A percentile compares a stretch with the other conserved stretches of the same genome.
These are phyloP conservation scores for Thraustochytrium striatum DNA, from an alignment of 352 stramenopile genomes.

Conservation along the genomic window DNA sequence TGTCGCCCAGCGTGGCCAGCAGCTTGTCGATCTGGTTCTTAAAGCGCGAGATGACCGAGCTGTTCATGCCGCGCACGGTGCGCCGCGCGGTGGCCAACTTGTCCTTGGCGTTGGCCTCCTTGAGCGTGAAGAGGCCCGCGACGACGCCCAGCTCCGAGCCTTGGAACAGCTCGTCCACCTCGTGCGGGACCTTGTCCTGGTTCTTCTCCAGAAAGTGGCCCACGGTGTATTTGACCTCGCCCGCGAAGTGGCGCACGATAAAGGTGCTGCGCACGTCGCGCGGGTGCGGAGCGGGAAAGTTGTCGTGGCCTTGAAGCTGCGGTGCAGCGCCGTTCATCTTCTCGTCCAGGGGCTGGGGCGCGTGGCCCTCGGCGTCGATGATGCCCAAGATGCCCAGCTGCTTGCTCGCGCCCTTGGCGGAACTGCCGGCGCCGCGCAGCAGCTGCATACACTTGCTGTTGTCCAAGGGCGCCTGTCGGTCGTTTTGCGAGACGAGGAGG, in stretches of 20 bases:
- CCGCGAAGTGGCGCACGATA: conserved; percentile 78
- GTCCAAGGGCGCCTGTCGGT: neutral
- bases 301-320: conserved; percentile 74
- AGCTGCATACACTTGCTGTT: conserved; percentile 75
- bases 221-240: conserved; percentile 79
- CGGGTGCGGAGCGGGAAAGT: conserved; percentile 74
- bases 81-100: conserved; percentile 53
- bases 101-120: conserved; percentile 54
- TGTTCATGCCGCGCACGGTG: conserved; percentile 25
- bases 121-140: conserved; percentile 66
- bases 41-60: conserved; percentile 72
- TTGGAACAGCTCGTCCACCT: conserved; percentile 74
- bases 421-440: conserved; percentile 54
- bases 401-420: conserved; percentile 58
- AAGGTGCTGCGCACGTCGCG: conserved; percentile 82
- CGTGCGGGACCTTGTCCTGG: conserved; percentile 75
- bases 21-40: conserved; percentile 75
- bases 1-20: conserved; percentile 72
- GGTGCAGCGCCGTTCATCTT: conserved; percentile 77
- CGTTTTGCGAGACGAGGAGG: conserved; percentile 4
- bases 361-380: conserved; percentile 71
- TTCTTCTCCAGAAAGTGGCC: conserved; percentile 84
- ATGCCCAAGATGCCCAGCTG: conserved; percentile 71
- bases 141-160: conserved; percentile 66
- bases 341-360: conserved; percentile 70